Evolutionary conservation across 345 rosid genomes (phyloP), one percentile per base, ranked within the genome.

Genomic region (Heritiera fomes): DNA sequence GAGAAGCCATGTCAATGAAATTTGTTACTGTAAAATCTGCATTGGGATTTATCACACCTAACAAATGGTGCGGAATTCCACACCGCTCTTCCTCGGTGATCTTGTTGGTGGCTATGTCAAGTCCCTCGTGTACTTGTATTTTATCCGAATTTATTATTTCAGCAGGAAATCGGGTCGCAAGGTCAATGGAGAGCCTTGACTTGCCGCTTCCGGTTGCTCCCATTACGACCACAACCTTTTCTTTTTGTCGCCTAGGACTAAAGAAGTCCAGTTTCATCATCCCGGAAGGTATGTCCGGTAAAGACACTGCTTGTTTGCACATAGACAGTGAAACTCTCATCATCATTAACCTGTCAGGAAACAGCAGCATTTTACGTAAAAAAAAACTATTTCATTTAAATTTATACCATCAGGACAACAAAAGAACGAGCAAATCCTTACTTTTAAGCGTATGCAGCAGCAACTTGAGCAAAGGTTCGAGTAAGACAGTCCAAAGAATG

Each of bases 131-230:
- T 30, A 82, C 68, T 76, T 95, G 98, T 79, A 92, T 88, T 75
- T 95, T 95, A 61, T 95, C 98, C 0, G 98, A 90, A 45, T 93
- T 95, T 40, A 93, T 87, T 72, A 95, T 86, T 77, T 95, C 98
- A 0, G 88, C 90, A 0, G 90, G 89, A 73, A 90, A 89, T 61
- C 81, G 89, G 62, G 86, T 82, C 1, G 98, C 98, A 0, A 95
- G 84, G 77, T 92, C 97, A 9, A 93, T 68, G 8, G 98, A 95
- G 52, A 95, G 95, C 2, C 90, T 84, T 12, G 98, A 93, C 73
- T 95, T 95, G 20, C 98, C 97, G 0, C 93, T 80, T 20, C 98
- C 98, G 0, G 98, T 95, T 8, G 91, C 92, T 40, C 98, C 98
- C 88, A 92, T 68, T 65, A 91, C 66, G 74, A 91, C 81, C 68